Evolutionary conservation across 2,329 filamentous ascomycete species (phyloP).

Genomic region (Trichophaea hybrida): DNA sequence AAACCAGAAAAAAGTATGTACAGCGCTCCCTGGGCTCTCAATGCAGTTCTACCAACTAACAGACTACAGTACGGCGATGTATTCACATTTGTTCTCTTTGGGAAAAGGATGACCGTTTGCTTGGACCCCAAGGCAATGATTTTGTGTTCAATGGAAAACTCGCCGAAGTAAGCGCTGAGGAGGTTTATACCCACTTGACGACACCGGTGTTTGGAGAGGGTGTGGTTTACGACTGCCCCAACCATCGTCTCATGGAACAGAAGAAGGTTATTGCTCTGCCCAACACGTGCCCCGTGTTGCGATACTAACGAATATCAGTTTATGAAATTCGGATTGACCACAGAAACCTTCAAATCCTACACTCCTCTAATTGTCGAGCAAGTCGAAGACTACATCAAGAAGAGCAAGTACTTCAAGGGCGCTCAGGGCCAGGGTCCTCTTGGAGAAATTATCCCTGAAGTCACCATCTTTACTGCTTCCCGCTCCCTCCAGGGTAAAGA

Average conservation of each 20-base stretch:
- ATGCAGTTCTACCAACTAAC: background rate
- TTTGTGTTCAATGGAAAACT: constrained; percentile 86
- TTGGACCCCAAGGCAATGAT: constrained; percentile 68
- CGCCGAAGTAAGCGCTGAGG: constrained; percentile 78
- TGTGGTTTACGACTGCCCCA: constrained; percentile 74
- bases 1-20: constrained; percentile 57
- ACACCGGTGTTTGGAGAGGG: constrained; percentile 60
- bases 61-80: constrained; percentile 60
- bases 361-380: constrained; percentile 59
- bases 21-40: background rate
- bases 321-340: constrained; percentile 67
- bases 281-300: background rate
- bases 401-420: constrained; percentile 43
- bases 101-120: constrained; percentile 78
- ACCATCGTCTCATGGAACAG: constrained; percentile 75
- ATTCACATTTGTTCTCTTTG: constrained; percentile 77
- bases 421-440: constrained; percentile 49
- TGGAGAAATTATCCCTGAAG: constrained; percentile 52
- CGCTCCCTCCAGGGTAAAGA: constrained; percentile 62
- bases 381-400: constrained; percentile 49
- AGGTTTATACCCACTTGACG: constrained; percentile 69
- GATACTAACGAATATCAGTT: constrained; percentile 39
- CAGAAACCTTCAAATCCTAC: constrained; percentile 56
- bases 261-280: constrained; percentile 47
- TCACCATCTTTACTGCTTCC: constrained; percentile 70